Conservation (phyloP, 2,329 filamentous ascomycete genomes). For the Penicillium italicum region DNA sequence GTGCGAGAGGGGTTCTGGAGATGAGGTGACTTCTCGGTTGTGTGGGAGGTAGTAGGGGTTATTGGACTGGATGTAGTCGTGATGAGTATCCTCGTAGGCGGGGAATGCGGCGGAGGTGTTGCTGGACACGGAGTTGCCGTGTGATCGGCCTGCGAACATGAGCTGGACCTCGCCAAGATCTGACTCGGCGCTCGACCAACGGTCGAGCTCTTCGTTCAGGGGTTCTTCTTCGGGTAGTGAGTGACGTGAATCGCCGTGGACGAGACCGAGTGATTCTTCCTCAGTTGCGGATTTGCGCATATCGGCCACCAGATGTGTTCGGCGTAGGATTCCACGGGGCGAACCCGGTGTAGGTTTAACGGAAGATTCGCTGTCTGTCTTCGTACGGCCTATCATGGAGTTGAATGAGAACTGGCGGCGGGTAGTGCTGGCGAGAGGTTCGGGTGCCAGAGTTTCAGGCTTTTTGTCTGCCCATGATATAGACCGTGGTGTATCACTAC, state of each 20-base stretch:
- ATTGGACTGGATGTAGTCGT: conserved; percentile 22
- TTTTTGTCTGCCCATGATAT: conserved; percentile 36
- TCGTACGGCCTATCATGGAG: conserved; percentile 66
- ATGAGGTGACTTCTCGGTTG: conserved; percentile 12
- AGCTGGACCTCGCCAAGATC: conserved; percentile 21
- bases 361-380: conserved; percentile 23
- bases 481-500: conserved; percentile 41
- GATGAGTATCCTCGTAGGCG: conserved; percentile 27
- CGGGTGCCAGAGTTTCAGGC: conserved; percentile 17
- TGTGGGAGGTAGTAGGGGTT: conserved; percentile 25
- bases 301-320: conserved; percentile 33
- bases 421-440: conserved; percentile 50
- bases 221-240: conserved; percentile 22
- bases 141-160: conserved; percentile 15
- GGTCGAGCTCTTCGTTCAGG: conserved; percentile 30
- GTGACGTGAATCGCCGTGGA: conserved; percentile 63
- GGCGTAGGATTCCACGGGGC: conserved; percentile 40
- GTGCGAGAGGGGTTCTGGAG: conserved; percentile 11
- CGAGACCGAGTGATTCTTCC: conserved; percentile 77
- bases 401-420: conserved; percentile 89
- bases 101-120: conserved; percentile 25
- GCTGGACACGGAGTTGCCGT: conserved; percentile 24
- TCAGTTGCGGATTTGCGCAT: conserved; percentile 61
- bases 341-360: conserved; percentile 21
- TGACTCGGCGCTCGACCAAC: conserved; percentile 25